Evolutionary conservation across 257 asterid species (phyloP).

Genomic region (Solanum chilense): DNA sequence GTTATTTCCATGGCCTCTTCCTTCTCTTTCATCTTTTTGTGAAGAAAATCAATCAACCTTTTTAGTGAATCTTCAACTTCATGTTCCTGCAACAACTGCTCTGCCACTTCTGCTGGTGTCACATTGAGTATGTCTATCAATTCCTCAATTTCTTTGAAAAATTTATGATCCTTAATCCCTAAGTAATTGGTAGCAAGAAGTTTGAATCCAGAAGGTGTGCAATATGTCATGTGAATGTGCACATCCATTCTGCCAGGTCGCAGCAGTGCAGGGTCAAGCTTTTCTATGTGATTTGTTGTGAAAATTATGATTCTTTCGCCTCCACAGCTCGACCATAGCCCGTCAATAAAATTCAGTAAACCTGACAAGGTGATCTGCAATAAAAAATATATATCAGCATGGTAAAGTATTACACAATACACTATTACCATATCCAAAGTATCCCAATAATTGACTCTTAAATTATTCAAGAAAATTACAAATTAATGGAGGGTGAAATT

Average conservation of each 20-base stretch:
- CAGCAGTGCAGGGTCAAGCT: no score
- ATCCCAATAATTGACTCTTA: background rate
- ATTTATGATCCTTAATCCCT: background rate
- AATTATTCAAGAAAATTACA: background rate
- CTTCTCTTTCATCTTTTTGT: background rate
- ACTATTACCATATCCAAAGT: background rate
- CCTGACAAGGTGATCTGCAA: background rate
- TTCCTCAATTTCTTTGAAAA: constrained; percentile 8
- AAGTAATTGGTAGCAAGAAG: background rate
- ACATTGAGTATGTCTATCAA: background rate
- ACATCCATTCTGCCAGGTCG: no score
- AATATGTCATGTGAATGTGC: no score
- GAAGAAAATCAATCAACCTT: background rate
- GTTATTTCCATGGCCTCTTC: background rate
- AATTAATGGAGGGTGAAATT: background rate
- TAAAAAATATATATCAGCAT: background rate
- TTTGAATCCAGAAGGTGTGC: no score
- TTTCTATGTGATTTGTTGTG: constrained; percentile 9
- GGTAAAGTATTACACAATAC: background rate
- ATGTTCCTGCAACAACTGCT: constrained; percentile 2
- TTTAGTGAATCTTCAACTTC: constrained; percentile 1
- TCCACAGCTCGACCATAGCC: background rate
- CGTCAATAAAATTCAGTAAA: constrained; percentile 6
- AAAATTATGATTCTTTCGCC: background rate
- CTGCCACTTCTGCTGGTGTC: constrained; percentile 10